A percentile compares a stretch with the other conserved stretches of the same genome.
phyloP scores from a whole-genome alignment of 2,329 filamentous ascomycete genomes.

The Aulographum hederae region DNA sequence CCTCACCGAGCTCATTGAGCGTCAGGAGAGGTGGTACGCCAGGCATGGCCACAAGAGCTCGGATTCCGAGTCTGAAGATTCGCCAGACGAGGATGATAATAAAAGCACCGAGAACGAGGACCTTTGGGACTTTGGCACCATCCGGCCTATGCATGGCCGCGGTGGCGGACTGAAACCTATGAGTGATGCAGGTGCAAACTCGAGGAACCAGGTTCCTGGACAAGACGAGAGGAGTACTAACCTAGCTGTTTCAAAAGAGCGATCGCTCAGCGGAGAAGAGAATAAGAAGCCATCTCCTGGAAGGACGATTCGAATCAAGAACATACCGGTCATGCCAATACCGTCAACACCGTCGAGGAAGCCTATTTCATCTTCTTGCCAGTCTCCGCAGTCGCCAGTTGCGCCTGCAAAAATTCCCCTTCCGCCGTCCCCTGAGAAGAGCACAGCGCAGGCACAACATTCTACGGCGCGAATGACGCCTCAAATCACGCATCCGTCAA shows the following conservation, averaged over 20 bases:
- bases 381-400: conserved; percentile 18
- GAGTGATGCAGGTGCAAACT: conserved; percentile 68
- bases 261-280: not conserved
- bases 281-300: conserved; percentile 2
- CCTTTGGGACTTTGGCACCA: conserved; percentile 96
- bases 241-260: conserved; percentile 1
- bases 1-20: conserved; percentile 84
- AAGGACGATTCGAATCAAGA: conserved; percentile 7
- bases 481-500: too few species aligned
- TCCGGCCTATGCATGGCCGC: conserved; percentile 50
- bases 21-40: conserved; percentile 72
- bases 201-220: conserved; percentile 29
- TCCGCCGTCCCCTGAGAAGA: conserved; percentile 26
- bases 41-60: conserved; percentile 52
- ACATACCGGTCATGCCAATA: conserved; percentile 1
- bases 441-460: too few species aligned
- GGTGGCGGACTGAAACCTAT: conserved; percentile 48
- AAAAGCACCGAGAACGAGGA: conserved; percentile 52
- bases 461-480: too few species aligned
- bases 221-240: conserved; percentile 1
- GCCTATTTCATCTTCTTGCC: conserved; percentile 8
- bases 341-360: conserved; percentile 1
- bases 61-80: conserved; percentile 35
- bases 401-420: conserved; percentile 25
- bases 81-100: conserved; percentile 17